Evolutionary conservation across 129 eudicot species (phyloP), one percentile per base, ranked within the genome.

Genomic region (Flaveria bidentis): DNA sequence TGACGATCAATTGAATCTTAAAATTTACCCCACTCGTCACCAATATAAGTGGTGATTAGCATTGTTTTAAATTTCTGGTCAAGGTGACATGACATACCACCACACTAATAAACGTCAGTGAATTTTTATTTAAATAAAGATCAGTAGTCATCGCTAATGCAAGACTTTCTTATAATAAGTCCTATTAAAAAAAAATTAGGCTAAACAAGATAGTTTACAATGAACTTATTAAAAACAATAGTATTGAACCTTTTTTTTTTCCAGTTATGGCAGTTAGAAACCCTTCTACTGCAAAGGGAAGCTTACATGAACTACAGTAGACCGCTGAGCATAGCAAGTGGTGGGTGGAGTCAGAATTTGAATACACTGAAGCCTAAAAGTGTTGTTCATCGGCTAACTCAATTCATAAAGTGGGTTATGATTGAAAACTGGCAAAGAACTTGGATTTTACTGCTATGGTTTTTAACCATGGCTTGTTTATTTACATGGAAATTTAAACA

Each of bases 181-280:
- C 39, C 39, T 0, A 4, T 33, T 33, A 33, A 33, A 5, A 33
- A 33, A 0, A 28, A 26, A 26, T 26, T 30, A 30, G 39, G 4
- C 39, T 5, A 36, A 7, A 36, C 41, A 36, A 4, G 41, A 36
- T 36, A 36, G 41, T 5, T 36, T 55, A 55, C 62, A 55, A 55
- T 6, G 13, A 60, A 5, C 26, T 4, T 60, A 60, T 25, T 15
- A 3, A 25, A 16, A 60, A 22, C 3, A 13, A 9, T 9, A 28
- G 4, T 26, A 9, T 12, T 11, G 6, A 26, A 46, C 6, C 12
- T 3, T 51, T 63, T 8, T 0, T n/a, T 86, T 73, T 3, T 2
- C 39, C 93, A 94, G 99, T 84, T 94, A 86, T 94, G 99, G 99
- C 99, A 94, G 82, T 72, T 94, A 86, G 99, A 94, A 84, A 75